phyloP scores from a whole-genome alignment of 208 protist genomes.

The Crithidia bombi region DNA sequence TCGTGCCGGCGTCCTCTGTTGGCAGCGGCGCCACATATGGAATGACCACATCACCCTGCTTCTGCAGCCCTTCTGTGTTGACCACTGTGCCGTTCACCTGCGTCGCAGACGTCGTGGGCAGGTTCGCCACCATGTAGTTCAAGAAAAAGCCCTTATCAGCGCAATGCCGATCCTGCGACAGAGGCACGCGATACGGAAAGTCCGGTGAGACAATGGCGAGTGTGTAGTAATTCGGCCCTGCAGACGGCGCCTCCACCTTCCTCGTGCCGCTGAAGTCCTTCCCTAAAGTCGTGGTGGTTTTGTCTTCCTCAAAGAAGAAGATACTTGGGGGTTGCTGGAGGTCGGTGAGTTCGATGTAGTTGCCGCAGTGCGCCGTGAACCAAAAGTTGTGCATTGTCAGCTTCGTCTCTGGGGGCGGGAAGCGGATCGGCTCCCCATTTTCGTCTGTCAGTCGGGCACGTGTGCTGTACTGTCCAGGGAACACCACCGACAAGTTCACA shows the following conservation, averaged over 20 bases:
- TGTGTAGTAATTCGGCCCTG: constrained; percentile 55
- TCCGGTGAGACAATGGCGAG: constrained; percentile 89
- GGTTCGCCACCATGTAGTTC: constrained; percentile 89
- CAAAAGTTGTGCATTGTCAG: constrained; percentile 85
- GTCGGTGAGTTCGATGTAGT: constrained; percentile 91
- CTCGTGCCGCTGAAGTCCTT: neutral
- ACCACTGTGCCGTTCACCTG: constrained; percentile 19
- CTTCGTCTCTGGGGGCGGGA: constrained; percentile 53
- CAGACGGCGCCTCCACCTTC: neutral
- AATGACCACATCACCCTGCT: constrained; percentile 73
- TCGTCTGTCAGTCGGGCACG: constrained; percentile 55
- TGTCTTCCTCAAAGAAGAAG: constrained; percentile 61
- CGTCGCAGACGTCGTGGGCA: constrained; percentile 26
- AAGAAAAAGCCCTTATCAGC: constrained; percentile 78
- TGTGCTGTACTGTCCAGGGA: constrained; percentile 67
- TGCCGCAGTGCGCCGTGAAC: constrained; percentile 91
- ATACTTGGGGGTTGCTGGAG: constrained; percentile 83
- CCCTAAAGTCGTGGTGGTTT: neutral
- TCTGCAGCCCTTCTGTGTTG: constrained; percentile 20
- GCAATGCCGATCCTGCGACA: constrained; percentile 42
- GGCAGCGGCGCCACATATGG: constrained; percentile 87
- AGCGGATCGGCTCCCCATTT: constrained; percentile 54
- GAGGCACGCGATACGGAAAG: constrained; percentile 82
- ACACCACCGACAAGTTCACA: constrained; percentile 90
- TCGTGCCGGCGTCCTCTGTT: constrained; percentile 89